Conservation (phyloP, 441 rosid species). For the Jatropha podagrica region DNA sequence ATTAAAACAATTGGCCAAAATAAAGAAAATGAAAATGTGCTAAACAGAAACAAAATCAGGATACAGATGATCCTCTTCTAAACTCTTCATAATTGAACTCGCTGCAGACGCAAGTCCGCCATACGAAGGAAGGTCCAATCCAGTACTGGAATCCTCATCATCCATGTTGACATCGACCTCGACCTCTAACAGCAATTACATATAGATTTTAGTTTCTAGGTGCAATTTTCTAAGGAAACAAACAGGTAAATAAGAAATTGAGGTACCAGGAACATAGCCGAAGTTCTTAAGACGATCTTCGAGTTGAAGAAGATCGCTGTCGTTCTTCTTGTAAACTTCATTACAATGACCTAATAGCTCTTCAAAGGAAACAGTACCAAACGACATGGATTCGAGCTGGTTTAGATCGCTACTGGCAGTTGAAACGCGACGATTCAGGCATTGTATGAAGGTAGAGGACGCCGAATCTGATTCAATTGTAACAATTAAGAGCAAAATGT, state of each 20-base stretch:
- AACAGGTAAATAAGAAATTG: neutral
- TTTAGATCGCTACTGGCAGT: constrained; percentile 25
- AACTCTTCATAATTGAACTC: constrained; percentile 36
- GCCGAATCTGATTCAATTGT: constrained; percentile 57
- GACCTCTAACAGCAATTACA: constrained; percentile 2
- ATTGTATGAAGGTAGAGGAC: constrained; percentile 68
- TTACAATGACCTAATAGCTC: constrained; percentile 73
- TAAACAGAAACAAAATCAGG: constrained; percentile 29
- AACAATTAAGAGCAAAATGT: neutral
- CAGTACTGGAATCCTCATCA: constrained; percentile 31
- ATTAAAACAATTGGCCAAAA: no score
- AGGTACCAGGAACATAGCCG: constrained; percentile 22
- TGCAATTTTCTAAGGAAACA: neutral
- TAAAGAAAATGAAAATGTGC: neutral
- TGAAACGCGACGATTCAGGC: constrained; percentile 65
- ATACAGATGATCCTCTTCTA: constrained; percentile 75
- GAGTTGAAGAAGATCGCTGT: constrained; percentile 14
- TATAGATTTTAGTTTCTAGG: neutral
- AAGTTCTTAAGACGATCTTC: constrained; percentile 17
- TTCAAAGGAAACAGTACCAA: constrained; percentile 33
- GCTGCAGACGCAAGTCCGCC: constrained; percentile 12
- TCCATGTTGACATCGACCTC: constrained; percentile 41
- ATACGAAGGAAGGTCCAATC: constrained; percentile 25
- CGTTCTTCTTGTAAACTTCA: constrained; percentile 27
- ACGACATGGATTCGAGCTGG: constrained; percentile 30